phyloP scores from a whole-genome alignment of 129 eudicot genomes.

The Flaveria ramosissima region DNA sequence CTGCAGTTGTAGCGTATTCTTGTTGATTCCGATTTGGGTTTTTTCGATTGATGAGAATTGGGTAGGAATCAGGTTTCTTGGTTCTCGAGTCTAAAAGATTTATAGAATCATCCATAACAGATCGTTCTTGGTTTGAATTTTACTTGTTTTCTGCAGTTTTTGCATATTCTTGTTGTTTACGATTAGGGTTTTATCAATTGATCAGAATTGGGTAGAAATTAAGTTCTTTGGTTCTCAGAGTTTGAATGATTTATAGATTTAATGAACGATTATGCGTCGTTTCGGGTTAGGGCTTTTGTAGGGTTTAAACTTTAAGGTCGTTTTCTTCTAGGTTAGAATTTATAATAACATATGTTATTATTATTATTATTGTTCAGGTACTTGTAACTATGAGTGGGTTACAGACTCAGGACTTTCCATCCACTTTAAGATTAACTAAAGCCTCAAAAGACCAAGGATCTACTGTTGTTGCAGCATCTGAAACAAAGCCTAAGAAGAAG shows the following conservation, averaged over 20 bases:
- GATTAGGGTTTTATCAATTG: too few relatives aligned
- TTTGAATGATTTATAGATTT: background rate
- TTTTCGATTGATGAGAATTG: background rate
- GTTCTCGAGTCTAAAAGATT: background rate
- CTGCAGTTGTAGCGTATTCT: background rate
- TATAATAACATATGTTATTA: background rate
- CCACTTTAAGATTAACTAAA: slow-evolving; percentile 40
- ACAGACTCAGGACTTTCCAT: slow-evolving; percentile 44
- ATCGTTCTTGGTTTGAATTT: too few relatives aligned
- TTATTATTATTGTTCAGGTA: slow-evolving; percentile 21
- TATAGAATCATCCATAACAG: too few relatives aligned
- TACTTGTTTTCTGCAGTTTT: too few relatives aligned
- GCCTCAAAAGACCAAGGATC: slow-evolving; percentile 46
- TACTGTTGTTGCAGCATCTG: slow-evolving; percentile 33
- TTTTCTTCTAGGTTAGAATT: background rate
- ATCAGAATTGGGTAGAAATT: too few relatives aligned
- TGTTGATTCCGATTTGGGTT: background rate
- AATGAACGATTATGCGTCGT: background rate
- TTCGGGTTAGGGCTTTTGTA: background rate
- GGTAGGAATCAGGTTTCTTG: background rate
- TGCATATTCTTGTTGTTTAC: too few relatives aligned
- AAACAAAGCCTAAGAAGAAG: slow-evolving; percentile 90
- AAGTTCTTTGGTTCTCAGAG: too few relatives aligned
- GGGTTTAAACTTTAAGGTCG: background rate
- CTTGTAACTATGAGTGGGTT: slow-evolving; percentile 49